Percentiles rank a stretch among this genome's conserved stretches.
Evolutionary conservation across 2,329 filamentous ascomycete species (phyloP).

Genomic region (Zymoseptoria ardabiliae): DNA sequence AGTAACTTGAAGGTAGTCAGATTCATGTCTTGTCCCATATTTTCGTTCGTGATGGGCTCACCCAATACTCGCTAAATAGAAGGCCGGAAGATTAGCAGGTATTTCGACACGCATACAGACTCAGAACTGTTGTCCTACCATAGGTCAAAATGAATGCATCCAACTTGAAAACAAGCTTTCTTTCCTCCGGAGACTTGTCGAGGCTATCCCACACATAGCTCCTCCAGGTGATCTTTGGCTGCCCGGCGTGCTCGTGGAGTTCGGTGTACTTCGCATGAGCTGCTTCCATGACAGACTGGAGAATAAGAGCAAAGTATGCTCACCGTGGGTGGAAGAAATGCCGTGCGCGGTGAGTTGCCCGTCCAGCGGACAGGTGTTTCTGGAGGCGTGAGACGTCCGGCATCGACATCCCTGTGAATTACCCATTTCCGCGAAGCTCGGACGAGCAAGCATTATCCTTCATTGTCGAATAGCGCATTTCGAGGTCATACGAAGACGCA

Average conservation of each 20-base stretch:
- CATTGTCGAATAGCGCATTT: background rate
- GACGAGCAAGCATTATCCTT: background rate
- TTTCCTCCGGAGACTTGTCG: slow-evolving; percentile 45
- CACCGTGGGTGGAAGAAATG: background rate
- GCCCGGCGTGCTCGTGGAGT: slow-evolving; percentile 2
- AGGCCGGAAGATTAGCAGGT: no score
- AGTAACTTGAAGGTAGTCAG: slow-evolving; percentile 28
- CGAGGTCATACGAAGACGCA: background rate
- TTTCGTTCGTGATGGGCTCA: background rate
- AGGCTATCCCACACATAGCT: slow-evolving; percentile 48
- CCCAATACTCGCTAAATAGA: slow-evolving; percentile 13
- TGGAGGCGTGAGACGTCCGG: background rate
- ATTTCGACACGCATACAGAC: no score
- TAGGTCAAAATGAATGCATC: slow-evolving; percentile 24
- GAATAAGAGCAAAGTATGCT: background rate
- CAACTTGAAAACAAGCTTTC: slow-evolving; percentile 43
- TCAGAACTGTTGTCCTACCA: no score
- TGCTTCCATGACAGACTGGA: background rate
- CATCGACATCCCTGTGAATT: background rate
- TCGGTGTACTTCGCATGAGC: background rate
- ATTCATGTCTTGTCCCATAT: background rate
- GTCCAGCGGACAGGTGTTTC: background rate
- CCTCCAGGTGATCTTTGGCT: slow-evolving; percentile 35
- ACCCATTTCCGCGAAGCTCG: background rate
- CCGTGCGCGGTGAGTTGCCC: background rate